Base-by-base conservation (phyloP, 441 rosid species). In the Kokia cookei region DNA sequence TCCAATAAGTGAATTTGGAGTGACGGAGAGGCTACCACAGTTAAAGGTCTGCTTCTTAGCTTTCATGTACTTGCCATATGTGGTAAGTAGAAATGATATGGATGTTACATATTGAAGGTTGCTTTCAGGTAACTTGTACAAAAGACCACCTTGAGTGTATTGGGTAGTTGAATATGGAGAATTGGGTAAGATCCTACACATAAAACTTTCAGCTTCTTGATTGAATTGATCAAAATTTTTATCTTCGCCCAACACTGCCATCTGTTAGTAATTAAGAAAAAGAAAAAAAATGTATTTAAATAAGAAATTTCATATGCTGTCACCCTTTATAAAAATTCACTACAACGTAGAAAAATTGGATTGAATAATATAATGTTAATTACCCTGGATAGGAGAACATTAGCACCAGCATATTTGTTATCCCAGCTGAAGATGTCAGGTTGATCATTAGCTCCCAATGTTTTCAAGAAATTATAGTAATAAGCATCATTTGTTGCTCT, bases 101-200 rank as follows among this genome's bases (percentile, higher is more conserved):
- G 97, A 84, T n/a, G 93, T 86, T 19, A 93, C 98, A 73, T 93
- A 90, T 72, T 91, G 98, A 13, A 93, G 92, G 73, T 91, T 93
- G 73, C 88, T 89, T 27, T 76, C 60, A 17, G 88, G 84, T 24
- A 86, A 70, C 83, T 93, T 93, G 87, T 76, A 90, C 80, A 93
- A 87, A 7, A 91, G 77, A 1, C 98, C 98, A 42, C 99, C 99
- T 83, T 79, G 91, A 29, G 97, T 94, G 79, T 93, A 94, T 40
- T 88, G 87, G 47, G 97, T 89, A 3, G 86, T 85, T 13, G 91
- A 82, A n/a, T 76, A 90, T 2, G 99, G 99, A 61, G 97, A 90
- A 68, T 90, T 82, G 65, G 97, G 97, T 11, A 94, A 85, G 73
- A 90, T 89, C 77, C 79, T 77, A 83, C 99, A 94, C 84, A 94